Base-by-base conservation (phyloP, 2,329 filamentous ascomycete species). In the Onygena corvina region DNA sequence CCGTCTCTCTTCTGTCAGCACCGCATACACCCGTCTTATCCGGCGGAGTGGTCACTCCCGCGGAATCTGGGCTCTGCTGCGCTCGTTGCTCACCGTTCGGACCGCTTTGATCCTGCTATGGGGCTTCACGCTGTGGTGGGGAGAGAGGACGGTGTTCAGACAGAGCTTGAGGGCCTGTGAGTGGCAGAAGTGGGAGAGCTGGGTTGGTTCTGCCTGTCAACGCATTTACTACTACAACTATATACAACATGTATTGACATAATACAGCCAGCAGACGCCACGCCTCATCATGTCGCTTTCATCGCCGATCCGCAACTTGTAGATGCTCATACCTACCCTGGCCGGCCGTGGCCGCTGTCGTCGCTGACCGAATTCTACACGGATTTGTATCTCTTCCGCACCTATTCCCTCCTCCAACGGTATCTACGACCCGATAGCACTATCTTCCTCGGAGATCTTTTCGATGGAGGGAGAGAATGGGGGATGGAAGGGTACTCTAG, bases 391-490 rank as follows among this genome's bases (percentile, higher is more conserved):
- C 77, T 98, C 55, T 80, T 82, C 34, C 80, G 89, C 35, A 81
- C 84, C 6, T 96, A 93, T 64, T 76, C 73, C n/a, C 76, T 82
- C 48, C 75, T 96, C 51, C 87, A 94, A 60, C 70, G 76, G 14
- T 70, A 78, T 14, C 72, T 96, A 11, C 77, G 78, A n/a, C 92
- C 92, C 0, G 87, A 95, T 62, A 89, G 85, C 12, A 73, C 94
- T 1, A 79, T 95, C 61, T 96, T 98, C 61, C 72, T 98, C 0
- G 92, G 92, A 5, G 92, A 98, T 62, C 71, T 98, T 0, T 95
- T 98, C 60, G 92, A 98, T 61, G 92, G 92, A 3, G 92, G 92
- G 6, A 78, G 92, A 57, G 92, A 98, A 71, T 98, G 92, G 92
- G 84, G 82, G 57, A 90, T 89, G 9, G 70, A 67, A 2, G 73